Percentiles rank a stretch among this genome's conserved stretches.
Conservation (phyloP, 2,329 filamentous ascomycete genomes). For the Phoma sp. region DNA sequence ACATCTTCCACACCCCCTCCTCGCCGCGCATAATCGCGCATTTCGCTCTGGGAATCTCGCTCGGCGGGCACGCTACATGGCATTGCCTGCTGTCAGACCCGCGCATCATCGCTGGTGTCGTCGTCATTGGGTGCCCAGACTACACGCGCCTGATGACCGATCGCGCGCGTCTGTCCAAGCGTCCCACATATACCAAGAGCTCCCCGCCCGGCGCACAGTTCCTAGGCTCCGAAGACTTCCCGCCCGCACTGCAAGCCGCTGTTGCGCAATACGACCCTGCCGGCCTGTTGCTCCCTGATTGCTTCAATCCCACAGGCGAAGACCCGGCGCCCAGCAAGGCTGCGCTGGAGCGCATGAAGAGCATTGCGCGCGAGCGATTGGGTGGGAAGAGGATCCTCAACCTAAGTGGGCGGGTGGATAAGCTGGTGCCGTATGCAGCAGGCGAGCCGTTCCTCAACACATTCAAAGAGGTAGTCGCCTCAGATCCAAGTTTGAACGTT, state of each 20-base stretch:
- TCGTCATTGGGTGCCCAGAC: constrained; percentile 89
- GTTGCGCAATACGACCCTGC: constrained; percentile 76
- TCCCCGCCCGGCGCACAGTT: constrained; percentile 67
- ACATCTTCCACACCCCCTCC: constrained; percentile 64
- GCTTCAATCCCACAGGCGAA: constrained; percentile 28
- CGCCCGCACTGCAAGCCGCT: constrained; percentile 66
- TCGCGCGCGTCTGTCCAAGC: constrained; percentile 74
- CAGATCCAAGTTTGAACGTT: constrained; percentile 57
- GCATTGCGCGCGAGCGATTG: constrained; percentile 55
- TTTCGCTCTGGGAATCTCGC: constrained; percentile 78
- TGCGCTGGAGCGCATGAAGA: constrained; percentile 37
- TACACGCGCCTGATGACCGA: constrained; percentile 80
- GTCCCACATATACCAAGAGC: constrained; percentile 63
- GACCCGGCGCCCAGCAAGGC: constrained; percentile 44
- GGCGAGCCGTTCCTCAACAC: constrained; percentile 66
- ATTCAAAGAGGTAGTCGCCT: constrained; percentile 64
- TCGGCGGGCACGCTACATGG: constrained; percentile 90
- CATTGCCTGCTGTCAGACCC: constrained; percentile 79
- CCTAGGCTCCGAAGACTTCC: constrained; percentile 79
- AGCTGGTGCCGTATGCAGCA: constrained; percentile 71
- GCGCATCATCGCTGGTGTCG: constrained; percentile 76
- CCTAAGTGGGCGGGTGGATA: constrained; percentile 69
- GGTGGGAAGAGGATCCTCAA: constrained; percentile 45
- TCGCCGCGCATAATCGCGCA: constrained; percentile 63
- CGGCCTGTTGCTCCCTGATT: constrained; percentile 66